A percentile compares a stretch with the other conserved stretches of the same genome.
Conservation (phyloP, 169 alveolate species). For the Sarcocystis neurona region DNA sequence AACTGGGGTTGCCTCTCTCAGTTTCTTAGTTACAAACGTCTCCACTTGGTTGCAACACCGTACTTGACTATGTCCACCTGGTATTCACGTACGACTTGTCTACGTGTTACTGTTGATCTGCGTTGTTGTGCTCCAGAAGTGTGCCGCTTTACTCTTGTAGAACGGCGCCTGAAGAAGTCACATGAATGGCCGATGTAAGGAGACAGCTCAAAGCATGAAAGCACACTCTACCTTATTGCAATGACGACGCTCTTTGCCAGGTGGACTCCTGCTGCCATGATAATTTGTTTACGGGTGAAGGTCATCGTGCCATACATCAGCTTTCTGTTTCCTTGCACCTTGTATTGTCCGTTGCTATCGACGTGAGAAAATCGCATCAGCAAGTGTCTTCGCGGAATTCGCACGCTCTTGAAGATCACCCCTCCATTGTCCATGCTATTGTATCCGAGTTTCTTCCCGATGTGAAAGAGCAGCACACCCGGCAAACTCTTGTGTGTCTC, state of each 20-base stretch:
- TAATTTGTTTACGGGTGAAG: constrained; percentile 61
- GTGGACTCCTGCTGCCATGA: constrained; percentile 55
- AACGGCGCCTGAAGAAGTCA: not conserved
- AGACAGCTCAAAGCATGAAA: not conserved
- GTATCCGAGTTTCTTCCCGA: constrained; percentile 67
- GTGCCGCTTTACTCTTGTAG: not conserved
- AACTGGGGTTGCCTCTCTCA: no score
- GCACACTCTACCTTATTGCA: constrained; percentile 48
- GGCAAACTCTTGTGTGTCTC: constrained; percentile 54
- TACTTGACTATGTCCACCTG: not conserved
- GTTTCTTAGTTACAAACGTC: no score
- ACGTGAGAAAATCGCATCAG: constrained; percentile 48
- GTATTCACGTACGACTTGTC: not conserved
- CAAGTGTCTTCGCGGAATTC: constrained; percentile 59
- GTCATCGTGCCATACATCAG: constrained; percentile 66
- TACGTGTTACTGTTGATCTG: not conserved
- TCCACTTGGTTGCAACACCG: no score
- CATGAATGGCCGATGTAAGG: not conserved
- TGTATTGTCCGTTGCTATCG: constrained; percentile 32
- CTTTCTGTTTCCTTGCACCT: constrained; percentile 46
- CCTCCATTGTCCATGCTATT: constrained; percentile 70
- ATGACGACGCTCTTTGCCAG: constrained; percentile 61
- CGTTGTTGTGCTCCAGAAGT: not conserved
- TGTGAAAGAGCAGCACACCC: constrained; percentile 55
- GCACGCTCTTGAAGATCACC: constrained; percentile 30